Conservation (phyloP, 23 red algal species). For the Agarophyton chilense region DNA sequence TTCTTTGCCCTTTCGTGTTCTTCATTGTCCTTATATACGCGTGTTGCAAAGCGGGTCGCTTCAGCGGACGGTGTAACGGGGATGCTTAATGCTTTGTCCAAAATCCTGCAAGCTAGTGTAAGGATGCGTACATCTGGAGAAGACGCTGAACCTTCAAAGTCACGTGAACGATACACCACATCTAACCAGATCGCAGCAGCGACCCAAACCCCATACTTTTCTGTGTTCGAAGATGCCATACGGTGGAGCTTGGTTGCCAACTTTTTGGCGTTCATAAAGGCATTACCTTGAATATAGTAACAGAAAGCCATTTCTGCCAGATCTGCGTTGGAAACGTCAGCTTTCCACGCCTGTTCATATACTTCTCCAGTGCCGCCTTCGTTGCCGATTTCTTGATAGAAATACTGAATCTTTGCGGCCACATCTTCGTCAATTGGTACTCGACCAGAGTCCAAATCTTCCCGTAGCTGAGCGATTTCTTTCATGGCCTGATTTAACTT, state of each 20-base stretch:
- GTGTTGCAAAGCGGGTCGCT: constrained; percentile 23
- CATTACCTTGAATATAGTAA: constrained; percentile 46
- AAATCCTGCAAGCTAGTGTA: constrained; percentile 16
- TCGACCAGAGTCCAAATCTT: constrained; percentile 46
- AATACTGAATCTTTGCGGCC: constrained; percentile 55
- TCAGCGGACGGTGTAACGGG: constrained; percentile 45
- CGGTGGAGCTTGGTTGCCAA: constrained; percentile 61
- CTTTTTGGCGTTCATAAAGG: constrained; percentile 46
- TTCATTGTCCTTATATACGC: not conserved
- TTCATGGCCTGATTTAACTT: not conserved
- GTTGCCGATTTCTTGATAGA: constrained; percentile 43
- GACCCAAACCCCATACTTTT: constrained; percentile 61
- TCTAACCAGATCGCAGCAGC: constrained; percentile 55
- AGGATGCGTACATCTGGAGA: constrained; percentile 35
- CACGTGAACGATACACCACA: constrained; percentile 6
- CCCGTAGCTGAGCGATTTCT: constrained; percentile 40
- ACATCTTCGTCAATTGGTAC: constrained; percentile 65
- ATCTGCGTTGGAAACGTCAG: constrained; percentile 30
- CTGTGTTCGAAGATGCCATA: constrained; percentile 15
- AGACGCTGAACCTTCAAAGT: not conserved
- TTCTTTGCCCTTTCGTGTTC: constrained; percentile 41
- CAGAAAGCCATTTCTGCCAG: constrained; percentile 61
- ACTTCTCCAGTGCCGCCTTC: constrained; percentile 51
- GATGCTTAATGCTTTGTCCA: constrained; percentile 22
- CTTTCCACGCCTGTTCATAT: constrained; percentile 54